Evolutionary conservation across 441 rosid genomes (phyloP).

Genomic region (Gossypium davidsonii): DNA sequence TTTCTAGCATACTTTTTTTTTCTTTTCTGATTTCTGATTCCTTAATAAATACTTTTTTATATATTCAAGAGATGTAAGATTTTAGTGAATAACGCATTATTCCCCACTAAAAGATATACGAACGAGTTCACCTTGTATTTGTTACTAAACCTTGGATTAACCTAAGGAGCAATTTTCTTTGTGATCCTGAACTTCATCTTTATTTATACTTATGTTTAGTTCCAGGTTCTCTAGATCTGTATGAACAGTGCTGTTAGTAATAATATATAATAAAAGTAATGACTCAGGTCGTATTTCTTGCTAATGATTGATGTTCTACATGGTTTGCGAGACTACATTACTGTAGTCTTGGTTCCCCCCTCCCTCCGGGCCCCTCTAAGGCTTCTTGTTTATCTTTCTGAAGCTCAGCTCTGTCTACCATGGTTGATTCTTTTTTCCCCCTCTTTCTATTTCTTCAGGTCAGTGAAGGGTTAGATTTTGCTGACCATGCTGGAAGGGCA

Average conservation of each 20-base stretch:
- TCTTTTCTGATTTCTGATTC: background rate
- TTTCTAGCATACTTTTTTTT: background rate
- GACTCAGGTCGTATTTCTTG: background rate
- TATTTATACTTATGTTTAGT: background rate
- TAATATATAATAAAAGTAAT: background rate
- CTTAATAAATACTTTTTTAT: background rate
- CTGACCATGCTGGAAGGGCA: conserved; percentile 96
- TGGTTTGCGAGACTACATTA: background rate
- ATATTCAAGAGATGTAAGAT: background rate
- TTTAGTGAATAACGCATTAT: background rate
- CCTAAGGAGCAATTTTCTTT: background rate
- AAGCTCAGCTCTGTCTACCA: conserved; percentile 13
- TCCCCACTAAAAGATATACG: background rate
- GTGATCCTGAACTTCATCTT: background rate
- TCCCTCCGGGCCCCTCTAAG: background rate
- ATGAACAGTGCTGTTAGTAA: background rate
- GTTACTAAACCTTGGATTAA: background rate
- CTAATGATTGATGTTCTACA: background rate
- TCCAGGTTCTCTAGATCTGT: background rate
- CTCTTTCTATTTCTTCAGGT: conserved; percentile 46
- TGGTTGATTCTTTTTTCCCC: conserved; percentile 10
- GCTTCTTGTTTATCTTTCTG: conserved; percentile 3
- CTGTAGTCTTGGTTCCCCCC: background rate
- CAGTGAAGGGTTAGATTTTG: conserved; percentile 97
- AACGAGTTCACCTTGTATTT: background rate